A percentile compares a stretch with the other conserved stretches of the same genome.
Conservation (phyloP, 1,139 yeast genomes). For the Saccharomyces uvarum region DNA sequence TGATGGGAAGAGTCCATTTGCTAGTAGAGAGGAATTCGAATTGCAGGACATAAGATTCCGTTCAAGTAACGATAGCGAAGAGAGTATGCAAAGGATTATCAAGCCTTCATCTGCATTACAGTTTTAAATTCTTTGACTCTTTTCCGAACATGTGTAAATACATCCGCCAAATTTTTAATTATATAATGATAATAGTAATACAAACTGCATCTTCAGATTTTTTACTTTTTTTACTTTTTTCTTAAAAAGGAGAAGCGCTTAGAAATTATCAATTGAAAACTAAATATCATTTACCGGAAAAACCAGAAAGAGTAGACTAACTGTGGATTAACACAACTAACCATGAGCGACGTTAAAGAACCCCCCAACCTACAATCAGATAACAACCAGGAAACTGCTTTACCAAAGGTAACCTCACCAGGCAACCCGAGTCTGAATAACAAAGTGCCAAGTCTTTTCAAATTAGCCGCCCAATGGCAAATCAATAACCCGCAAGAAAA, state of each 20-base stretch:
- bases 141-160: neutral
- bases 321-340: neutral
- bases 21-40: constrained; percentile 16
- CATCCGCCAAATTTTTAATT: neutral
- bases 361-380: neutral
- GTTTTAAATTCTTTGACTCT: constrained; percentile 8
- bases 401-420: neutral
- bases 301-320: neutral
- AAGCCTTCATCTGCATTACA: constrained; percentile 25
- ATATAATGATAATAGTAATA: neutral
- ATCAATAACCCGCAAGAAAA: constrained; percentile 9
- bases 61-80: constrained; percentile 16
- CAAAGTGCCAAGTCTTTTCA: constrained; percentile 4
- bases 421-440: neutral
- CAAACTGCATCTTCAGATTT: neutral
- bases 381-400: neutral
- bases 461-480: constrained; percentile 24
- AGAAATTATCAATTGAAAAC: neutral
- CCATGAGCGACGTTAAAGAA: neutral
- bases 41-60: constrained; percentile 19
- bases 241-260: neutral
- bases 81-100: constrained; percentile 13
- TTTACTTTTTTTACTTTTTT: neutral
- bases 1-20: neutral
- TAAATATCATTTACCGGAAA: neutral